phyloP scores from a whole-genome alignment of 2,329 filamentous ascomycete species.

The Westerdykella ornata region DNA sequence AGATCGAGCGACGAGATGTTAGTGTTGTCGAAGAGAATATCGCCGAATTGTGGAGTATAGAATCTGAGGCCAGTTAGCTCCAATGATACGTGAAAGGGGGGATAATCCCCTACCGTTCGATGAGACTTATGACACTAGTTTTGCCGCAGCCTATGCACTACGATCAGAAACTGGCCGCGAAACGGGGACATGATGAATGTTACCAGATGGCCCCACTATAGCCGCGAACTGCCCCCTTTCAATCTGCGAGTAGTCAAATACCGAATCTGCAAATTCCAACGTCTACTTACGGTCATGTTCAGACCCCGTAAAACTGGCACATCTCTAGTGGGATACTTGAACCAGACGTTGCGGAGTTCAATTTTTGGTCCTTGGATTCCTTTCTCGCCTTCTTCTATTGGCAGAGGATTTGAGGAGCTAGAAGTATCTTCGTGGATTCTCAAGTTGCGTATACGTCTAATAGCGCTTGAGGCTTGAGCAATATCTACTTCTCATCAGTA shows the following conservation, averaged over 20 bases:
- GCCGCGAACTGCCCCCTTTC: slow-evolving; percentile 12
- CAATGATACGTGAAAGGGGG: neutral
- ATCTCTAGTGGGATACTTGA: slow-evolving; percentile 88
- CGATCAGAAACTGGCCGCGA: neutral
- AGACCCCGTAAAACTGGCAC: slow-evolving; percentile 65
- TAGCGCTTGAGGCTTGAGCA: slow-evolving; percentile 19
- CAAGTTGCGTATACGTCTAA: slow-evolving; percentile 15
- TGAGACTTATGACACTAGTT: slow-evolving; percentile 57
- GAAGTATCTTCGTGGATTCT: slow-evolving; percentile 2
- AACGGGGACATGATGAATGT: neutral
- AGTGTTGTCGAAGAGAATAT: slow-evolving; percentile 3
- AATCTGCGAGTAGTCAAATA: slow-evolving; percentile 1
- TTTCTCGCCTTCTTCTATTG: slow-evolving; percentile 1
- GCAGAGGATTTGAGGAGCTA: neutral
- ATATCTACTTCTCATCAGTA: slow-evolving; percentile 11
- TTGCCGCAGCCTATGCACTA: slow-evolving; percentile 54
- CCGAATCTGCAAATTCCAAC: neutral
- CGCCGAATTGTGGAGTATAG: slow-evolving; percentile 6
- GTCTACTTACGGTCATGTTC: slow-evolving; percentile 3
- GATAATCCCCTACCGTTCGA: slow-evolving; percentile 37
- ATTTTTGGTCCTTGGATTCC: slow-evolving; percentile 52
- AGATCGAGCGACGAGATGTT: slow-evolving; percentile 52
- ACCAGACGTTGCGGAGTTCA: slow-evolving; percentile 71
- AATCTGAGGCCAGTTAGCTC: slow-evolving; percentile 4
- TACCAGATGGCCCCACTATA: slow-evolving; percentile 10